Conservation (phyloP, 225 moss, liverwort and hornwort species). For the Climacium dendroides region DNA sequence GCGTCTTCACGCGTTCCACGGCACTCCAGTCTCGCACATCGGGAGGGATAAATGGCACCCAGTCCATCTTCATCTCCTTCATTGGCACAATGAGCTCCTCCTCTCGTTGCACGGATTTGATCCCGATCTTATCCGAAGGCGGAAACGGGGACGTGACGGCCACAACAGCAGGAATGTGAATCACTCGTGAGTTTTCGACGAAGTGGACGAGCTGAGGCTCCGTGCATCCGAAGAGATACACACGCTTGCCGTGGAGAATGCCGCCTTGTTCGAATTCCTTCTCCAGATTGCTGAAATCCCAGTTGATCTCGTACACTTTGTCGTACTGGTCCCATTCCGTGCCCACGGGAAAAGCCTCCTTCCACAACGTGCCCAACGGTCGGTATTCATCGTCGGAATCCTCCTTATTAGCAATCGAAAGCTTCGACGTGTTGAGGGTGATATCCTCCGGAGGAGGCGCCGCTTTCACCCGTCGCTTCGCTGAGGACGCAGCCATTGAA, state of each 20-base stretch:
- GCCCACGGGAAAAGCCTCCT: conserved; percentile 94
- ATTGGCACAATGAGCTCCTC: conserved; percentile 87
- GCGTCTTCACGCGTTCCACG: conserved; percentile 66
- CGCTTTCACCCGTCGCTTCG: conserved; percentile 15
- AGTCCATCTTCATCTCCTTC: conserved; percentile 99
- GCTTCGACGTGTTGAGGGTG: not conserved
- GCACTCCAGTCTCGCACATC: conserved; percentile 67
- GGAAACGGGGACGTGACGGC: conserved; percentile 85
- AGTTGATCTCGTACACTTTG: conserved; percentile 74
- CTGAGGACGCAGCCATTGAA: not conserved
- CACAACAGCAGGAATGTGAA: conserved; percentile 88
- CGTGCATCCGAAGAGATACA: conserved; percentile 88
- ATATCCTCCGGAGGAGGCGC: not conserved
- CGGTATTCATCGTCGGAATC: conserved; percentile 18
- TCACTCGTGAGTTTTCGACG: conserved; percentile 45
- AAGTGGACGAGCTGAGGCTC: conserved; percentile 84
- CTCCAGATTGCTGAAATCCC: conserved; percentile 81
- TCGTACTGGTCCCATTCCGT: conserved; percentile 99
- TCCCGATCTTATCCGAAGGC: conserved; percentile 89
- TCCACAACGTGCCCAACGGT: conserved; percentile 65
- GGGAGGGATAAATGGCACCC: conserved; percentile 81
- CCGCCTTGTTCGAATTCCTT: conserved; percentile 75
- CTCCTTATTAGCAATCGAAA: not conserved
- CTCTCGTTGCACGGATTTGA: conserved; percentile 90
- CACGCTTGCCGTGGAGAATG: conserved; percentile 48